Evolutionary conservation across 805 yeast genomes (phyloP).

Genomic region (Candida methanosorbosa): DNA sequence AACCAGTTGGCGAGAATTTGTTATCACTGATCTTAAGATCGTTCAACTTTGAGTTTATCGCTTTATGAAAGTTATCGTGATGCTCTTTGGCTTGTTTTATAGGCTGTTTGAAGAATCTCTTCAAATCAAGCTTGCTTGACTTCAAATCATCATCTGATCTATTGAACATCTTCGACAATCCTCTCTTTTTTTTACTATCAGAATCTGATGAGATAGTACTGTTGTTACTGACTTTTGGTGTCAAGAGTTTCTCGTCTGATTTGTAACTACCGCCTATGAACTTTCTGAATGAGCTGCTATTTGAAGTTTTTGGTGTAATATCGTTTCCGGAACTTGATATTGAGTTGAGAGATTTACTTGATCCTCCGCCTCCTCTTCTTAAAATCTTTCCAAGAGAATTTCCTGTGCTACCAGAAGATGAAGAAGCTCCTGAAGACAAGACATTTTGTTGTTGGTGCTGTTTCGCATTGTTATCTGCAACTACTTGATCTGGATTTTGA

Average conservation of each 20-base stretch:
- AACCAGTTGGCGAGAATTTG: not conserved
- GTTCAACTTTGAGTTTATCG: constrained; percentile 9
- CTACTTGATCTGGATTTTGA: no score
- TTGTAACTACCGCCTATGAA: not conserved
- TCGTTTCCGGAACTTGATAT: not conserved
- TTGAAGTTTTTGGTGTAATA: constrained; percentile 9
- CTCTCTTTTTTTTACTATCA: not conserved
- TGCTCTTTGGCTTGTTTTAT: constrained; percentile 7
- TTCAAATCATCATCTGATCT: constrained; percentile 1
- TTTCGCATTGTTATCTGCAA: no score
- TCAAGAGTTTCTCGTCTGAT: constrained; percentile 1
- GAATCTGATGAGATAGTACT: not conserved
- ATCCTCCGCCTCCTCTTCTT: constrained; percentile 1
- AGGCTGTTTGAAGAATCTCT: constrained; percentile 28
- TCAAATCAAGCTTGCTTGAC: constrained; percentile 23
- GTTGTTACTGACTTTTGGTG: constrained; percentile 4
- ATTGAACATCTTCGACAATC: no score
- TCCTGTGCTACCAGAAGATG: not conserved
- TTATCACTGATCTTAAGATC: constrained; percentile 9
- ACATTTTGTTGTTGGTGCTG: no score
- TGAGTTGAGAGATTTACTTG: not conserved
- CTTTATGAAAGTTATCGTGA: constrained; percentile 11
- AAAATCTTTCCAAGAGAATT: not conserved
- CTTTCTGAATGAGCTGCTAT: not conserved
- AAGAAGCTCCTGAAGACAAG: no score